Evolutionary conservation across 805 yeast species (phyloP), one percentile per base, ranked within the genome.

Genomic region (Candida tibetensis): DNA sequence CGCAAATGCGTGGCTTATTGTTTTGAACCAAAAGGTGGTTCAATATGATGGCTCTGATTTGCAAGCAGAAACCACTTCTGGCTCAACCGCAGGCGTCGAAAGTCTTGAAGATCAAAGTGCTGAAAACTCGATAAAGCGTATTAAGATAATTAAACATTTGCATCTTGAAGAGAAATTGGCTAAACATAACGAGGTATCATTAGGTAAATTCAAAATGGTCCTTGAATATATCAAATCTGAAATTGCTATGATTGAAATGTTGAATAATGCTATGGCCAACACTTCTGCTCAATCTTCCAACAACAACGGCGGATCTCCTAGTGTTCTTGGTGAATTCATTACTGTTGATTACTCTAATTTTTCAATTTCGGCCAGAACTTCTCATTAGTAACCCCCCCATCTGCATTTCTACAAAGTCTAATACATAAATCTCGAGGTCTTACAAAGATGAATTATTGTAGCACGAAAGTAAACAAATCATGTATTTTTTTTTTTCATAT

Each of bases 1-100:
- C 12, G 67, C 77, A 13, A 69, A 72, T 36, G 79, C 81, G 3
- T 79, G 84, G 84, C 53, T 73, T 18, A 62, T 71, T 12, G 71
- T 69, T 16, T 55, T 77, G 30, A 63, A 58, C 34, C 56, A 57
- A 13, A 34, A 36, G 14, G 34, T 40, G 18, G 25, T 21, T 7
- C 47, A 45, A 16, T 38, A 44, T 17, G 59, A 55, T 12, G 60
- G 50, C 23, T 29, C 38, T 10, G 38, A 35, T 4, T 4, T 17
- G 1, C 38, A 35, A 16, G 32, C 34, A 3, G 44, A 44, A 15
- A 36, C 33, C 6, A 35, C 30, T 17, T 22, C 41, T 21, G 35
- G 19, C 30, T 12, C 14, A 18, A 23, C 32, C 12, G 36, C 22
- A 9, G 41, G 28, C 15, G 17, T 27, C 25, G 38, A 32, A 25